Conservation (phyloP, 2,329 filamentous ascomycete species). For the Truncatella angustata region DNA sequence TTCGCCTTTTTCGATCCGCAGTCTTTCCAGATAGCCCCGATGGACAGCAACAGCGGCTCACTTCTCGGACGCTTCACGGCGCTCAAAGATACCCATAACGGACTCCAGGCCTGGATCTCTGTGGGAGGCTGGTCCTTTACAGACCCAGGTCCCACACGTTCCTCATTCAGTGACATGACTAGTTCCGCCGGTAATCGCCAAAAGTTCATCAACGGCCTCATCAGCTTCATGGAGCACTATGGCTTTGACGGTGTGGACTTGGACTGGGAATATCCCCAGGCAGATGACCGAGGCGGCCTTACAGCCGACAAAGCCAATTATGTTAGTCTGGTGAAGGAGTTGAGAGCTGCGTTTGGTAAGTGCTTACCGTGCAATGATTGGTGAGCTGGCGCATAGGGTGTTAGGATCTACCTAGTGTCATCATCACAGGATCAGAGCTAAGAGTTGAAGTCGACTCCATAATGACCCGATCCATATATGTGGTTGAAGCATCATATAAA, state of each 20-base stretch:
- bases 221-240: conserved; percentile 16
- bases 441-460: too few relatives aligned
- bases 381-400: too few relatives aligned
- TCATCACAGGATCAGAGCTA: too few relatives aligned
- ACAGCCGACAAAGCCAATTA: conserved; percentile 16
- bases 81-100: neutral
- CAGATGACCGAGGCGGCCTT: conserved; percentile 17
- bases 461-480: too few relatives aligned
- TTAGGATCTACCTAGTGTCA: too few relatives aligned
- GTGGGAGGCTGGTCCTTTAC: conserved; percentile 34
- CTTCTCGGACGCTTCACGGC: conserved; percentile 28
- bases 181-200: conserved; percentile 9
- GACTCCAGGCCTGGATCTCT: conserved; percentile 28
- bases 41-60: conserved; percentile 15
- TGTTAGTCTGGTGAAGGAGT: conserved; percentile 46
- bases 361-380: too few relatives aligned
- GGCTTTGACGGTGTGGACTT: conserved; percentile 24
- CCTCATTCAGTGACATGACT: conserved; percentile 16
- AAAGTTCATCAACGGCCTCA: conserved; percentile 12
- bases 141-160: conserved; percentile 18
- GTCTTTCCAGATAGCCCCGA: conserved; percentile 17
- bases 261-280: conserved; percentile 36
- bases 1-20: conserved; percentile 40
- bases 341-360: neutral
- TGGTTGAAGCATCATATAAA: too few relatives aligned